Evolutionary conservation across 192 early-diverging fungal species (phyloP).

Genomic region (Podila horticola): DNA sequence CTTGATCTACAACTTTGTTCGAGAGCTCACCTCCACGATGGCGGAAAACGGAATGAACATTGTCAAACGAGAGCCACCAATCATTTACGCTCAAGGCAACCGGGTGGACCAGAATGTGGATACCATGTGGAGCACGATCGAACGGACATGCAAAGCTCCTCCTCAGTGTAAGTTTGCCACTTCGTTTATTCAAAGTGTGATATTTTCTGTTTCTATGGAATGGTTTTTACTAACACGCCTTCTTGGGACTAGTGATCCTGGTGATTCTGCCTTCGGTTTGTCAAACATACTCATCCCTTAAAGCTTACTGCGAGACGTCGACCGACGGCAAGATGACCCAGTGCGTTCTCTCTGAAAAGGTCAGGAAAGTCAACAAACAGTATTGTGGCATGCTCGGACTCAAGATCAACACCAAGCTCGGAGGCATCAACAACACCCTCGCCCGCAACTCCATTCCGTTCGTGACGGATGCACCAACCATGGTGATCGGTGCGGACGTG

Average conservation of each 20-base stretch:
- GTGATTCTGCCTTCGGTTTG: constrained; percentile 31
- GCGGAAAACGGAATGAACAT: constrained; percentile 62
- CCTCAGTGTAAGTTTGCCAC: constrained; percentile 13
- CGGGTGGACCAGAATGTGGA: constrained; percentile 60
- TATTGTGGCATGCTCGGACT: constrained; percentile 91
- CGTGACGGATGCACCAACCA: constrained; percentile 63
- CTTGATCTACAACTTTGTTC: constrained; percentile 70
- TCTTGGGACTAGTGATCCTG: constrained; percentile 62
- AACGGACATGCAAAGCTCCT: constrained; percentile 55
- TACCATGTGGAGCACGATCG: constrained; percentile 67
- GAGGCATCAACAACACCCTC: constrained; percentile 75
- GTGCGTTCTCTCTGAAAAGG: constrained; percentile 53
- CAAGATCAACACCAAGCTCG: constrained; percentile 89
- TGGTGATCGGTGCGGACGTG: constrained; percentile 89
- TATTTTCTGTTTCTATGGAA: too few relatives aligned
- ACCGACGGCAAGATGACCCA: constrained; percentile 38
- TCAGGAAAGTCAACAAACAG: constrained; percentile 55
- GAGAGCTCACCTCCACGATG: constrained; percentile 69
- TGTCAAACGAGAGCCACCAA: constrained; percentile 23
- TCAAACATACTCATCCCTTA: constrained; percentile 32
- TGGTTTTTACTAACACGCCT: too few relatives aligned
- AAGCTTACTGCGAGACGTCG: constrained; percentile 28
- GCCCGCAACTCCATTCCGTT: constrained; percentile 2
- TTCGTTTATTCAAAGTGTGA: constrained; percentile 55
- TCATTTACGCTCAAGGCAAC: constrained; percentile 48